These are phyloP conservation scores for Phytopythium delawarense DNA, from an alignment of 352 stramenopile genomes.

Conservation along the genomic window DNA sequence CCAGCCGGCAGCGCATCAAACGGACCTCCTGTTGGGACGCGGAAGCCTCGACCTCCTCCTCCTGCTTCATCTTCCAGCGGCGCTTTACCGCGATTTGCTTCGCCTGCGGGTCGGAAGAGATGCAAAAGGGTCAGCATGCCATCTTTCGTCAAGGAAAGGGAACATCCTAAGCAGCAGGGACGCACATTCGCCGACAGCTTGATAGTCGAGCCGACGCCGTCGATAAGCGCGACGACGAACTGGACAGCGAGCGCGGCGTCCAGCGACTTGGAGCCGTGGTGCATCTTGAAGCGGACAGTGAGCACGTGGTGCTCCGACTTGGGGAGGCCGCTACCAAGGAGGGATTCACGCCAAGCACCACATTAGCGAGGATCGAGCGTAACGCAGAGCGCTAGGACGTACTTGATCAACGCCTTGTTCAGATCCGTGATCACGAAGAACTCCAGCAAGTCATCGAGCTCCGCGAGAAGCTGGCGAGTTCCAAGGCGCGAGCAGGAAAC, in stretches of 20 bases:
- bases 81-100: slow-evolving; percentile 77
- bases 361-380: not conserved
- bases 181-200: slow-evolving; percentile 74
- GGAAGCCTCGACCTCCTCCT: slow-evolving; percentile 22
- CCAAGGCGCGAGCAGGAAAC: not conserved
- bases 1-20: not conserved
- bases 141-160: too few relatives aligned
- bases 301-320: slow-evolving; percentile 57
- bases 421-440: slow-evolving; percentile 80
- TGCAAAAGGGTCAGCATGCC: too few relatives aligned
- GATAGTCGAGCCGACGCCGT: slow-evolving; percentile 62
- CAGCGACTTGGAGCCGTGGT: slow-evolving; percentile 54
- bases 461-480: slow-evolving; percentile 40
- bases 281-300: slow-evolving; percentile 58
- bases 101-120: slow-evolving; percentile 21
- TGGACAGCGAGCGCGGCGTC: slow-evolving; percentile 41
- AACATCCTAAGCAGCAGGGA: not conserved
- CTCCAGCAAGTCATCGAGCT: slow-evolving; percentile 65
- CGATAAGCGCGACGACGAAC: slow-evolving; percentile 50
- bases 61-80: slow-evolving; percentile 58
- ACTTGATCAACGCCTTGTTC: slow-evolving; percentile 61
- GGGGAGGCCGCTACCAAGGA: slow-evolving; percentile 51
- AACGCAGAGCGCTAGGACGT: slow-evolving; percentile 9
- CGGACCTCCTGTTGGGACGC: slow-evolving; percentile 25
- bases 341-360: not conserved